phyloP scores from a whole-genome alignment of 257 asterid species.

The Fraxinus pennsylvanica region DNA sequence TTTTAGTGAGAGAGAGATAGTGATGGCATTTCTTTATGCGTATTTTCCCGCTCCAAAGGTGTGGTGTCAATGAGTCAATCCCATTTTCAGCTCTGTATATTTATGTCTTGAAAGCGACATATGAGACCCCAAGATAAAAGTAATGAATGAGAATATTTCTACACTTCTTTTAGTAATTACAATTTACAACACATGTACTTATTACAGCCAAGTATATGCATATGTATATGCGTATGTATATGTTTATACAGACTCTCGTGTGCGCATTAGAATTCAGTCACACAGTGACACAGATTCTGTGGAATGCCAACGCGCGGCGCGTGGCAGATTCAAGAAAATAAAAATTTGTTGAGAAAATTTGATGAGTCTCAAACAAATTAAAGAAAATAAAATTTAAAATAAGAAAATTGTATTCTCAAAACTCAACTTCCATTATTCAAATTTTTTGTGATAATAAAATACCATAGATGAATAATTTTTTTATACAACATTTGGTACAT shows the following conservation, averaged over 20 bases:
- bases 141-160: conserved; percentile 2
- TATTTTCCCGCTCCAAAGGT: conserved; percentile 50
- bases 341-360: no score
- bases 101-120: conserved; percentile 48
- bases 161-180: neutral
- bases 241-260: neutral
- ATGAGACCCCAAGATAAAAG: conserved; percentile 31
- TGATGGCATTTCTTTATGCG: conserved; percentile 31
- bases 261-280: neutral
- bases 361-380: no score
- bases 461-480: no score
- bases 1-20: conserved; percentile 18
- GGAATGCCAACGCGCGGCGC: neutral
- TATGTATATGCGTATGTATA: neutral
- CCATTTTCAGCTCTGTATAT: conserved; percentile 39
- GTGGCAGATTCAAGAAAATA: neutral
- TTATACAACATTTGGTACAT: no score
- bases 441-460: no score
- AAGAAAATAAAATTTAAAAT: no score
- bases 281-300: neutral
- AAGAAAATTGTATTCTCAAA: no score
- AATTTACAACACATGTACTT: no score
- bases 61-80: conserved; percentile 25
- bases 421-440: no score
- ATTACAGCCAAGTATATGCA: neutral